These are phyloP conservation scores for Setaria italica DNA, from an alignment of 202 grass and related monocot species.

Conservation along the genomic window DNA sequence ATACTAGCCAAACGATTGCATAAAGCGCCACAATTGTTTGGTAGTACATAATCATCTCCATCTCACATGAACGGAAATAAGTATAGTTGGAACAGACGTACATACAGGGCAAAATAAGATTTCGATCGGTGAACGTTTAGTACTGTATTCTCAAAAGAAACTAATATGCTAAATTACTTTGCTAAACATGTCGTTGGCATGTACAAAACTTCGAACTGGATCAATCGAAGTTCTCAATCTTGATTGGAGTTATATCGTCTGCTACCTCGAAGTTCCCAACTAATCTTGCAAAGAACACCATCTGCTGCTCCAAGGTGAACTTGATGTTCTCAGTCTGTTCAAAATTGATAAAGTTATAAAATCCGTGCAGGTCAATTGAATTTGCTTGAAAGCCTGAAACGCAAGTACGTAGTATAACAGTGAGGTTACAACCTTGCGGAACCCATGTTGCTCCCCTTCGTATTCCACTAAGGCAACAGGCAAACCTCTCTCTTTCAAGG, in stretches of 20 bases:
- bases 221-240: slow-evolving; percentile 93
- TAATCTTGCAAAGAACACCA: slow-evolving; percentile 83
- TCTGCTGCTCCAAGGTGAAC: slow-evolving; percentile 91
- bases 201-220: neutral
- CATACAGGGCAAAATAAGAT: neutral
- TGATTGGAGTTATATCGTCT: slow-evolving; percentile 81
- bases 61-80: neutral
- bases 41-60: neutral
- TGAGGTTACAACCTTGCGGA: slow-evolving; percentile 66
- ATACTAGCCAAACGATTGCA: neutral
- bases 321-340: slow-evolving; percentile 88
- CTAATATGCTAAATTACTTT: neutral
- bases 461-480: slow-evolving; percentile 94
- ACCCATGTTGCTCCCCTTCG: slow-evolving; percentile 92
- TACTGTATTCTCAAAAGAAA: neutral
- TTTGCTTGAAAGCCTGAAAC: neutral
- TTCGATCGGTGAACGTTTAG: neutral
- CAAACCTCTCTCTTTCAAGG: slow-evolving; percentile 77
- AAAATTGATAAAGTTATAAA: slow-evolving; percentile 28
- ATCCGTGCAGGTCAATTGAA: neutral
- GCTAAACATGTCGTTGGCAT: too few species aligned
- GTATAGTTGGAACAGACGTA: neutral
- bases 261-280: slow-evolving; percentile 85
- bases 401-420: neutral
- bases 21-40: neutral